Base-by-base conservation (phyloP, 2,329 filamentous ascomycete genomes). In the Colletotrichum gigasporum region DNA sequence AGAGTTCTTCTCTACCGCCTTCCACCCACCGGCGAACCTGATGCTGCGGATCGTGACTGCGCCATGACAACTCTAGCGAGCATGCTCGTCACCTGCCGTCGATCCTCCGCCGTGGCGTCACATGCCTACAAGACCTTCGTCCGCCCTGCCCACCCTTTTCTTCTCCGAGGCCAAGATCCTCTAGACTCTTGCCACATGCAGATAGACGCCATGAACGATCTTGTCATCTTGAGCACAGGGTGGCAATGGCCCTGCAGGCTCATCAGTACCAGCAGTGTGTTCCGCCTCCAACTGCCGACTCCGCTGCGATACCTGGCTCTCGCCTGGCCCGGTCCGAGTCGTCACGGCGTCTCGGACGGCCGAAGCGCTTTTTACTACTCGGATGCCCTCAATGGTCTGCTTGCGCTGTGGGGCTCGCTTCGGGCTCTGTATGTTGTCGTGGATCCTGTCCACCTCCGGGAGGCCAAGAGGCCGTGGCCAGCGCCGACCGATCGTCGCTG, bases 211-310 rank as follows among this genome's bases (percentile, higher is more conserved):
- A 20, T 14, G n/a, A 10, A 22, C 12, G 26, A 55, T 44, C 39
- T 55, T 7, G 18, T 55, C 52, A 44, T 55, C 16, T 18, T 55
- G 9, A 41, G 30, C 18, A 55, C 22, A 1, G 53, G 41, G 11
- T 47, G 41, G 53, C 53, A 47, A 22, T 56, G 53, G 53, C 41
- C 53, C n/a, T 55, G 52, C 26, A 37, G 28, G 22, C 37, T 55
- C 35, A 44, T 55, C 39, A 55, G 52, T 9, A 55, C 18, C 18
- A 32, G 26, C 52, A 42, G 39, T 42, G 37, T 54, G 12, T 54
- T 44, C 11, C 51, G 51, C 39, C 51, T 54, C 26, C 26, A 54
- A 9, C 3, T 42, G 34, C 51, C 51, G 5, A 42, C 51, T 20
- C 26, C 37, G n/a, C 37, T 54, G 24, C 37, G 51, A 4, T 42